Base-by-base conservation (phyloP, 352 stramenopile species). In the Phytophthora boehmeriae region DNA sequence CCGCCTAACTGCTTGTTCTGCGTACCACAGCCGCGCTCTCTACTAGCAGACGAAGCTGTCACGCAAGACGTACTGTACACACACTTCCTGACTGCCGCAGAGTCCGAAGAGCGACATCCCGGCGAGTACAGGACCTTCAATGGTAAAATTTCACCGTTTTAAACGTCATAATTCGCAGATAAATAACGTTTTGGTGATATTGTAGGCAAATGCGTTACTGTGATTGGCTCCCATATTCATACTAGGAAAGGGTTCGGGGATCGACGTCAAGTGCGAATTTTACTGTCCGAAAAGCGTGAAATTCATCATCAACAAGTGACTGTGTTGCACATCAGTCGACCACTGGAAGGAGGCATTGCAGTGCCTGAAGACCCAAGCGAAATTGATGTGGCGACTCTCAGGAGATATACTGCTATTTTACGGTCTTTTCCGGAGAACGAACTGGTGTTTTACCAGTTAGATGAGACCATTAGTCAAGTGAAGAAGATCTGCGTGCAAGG, bases 321-420 rank as follows among this genome's bases (percentile, higher is more conserved):
- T 19, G 71, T 93, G 47, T 64, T 93, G 43, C 79, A 91, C 62
- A 53, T 89, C 35, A 93, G 83, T 57, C 74, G 83, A n/a, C 82
- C 85, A 9, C 70, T 93, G 5, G 61, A 80, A 25, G 83, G 83
- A 9, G 85, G 85, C 28, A 70, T 93, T 11, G 56, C 70, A 22
- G 45, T 91, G n/a, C 85, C 82, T 0, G 79, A 92, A 43, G 82
- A 93, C 47, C 80, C 76, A 27, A 88, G 82, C 19, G 85, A 91
- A 60, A 82, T 93, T 35, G 85, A 93, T 47, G 57, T 86, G 9
- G 77, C 76, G 2, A 93, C 85, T 17, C 90, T 90, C 35, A 71
- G 80, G 16, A 78, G 82, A 22, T 87, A 90, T 61, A 90, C 83
- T 6, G 85, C 85, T n/a, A 91, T 93, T 14, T 59, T 93, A 16